These are phyloP conservation scores for Omphalea diandra DNA, from an alignment of 441 rosid genomes.

Conservation along the genomic window DNA sequence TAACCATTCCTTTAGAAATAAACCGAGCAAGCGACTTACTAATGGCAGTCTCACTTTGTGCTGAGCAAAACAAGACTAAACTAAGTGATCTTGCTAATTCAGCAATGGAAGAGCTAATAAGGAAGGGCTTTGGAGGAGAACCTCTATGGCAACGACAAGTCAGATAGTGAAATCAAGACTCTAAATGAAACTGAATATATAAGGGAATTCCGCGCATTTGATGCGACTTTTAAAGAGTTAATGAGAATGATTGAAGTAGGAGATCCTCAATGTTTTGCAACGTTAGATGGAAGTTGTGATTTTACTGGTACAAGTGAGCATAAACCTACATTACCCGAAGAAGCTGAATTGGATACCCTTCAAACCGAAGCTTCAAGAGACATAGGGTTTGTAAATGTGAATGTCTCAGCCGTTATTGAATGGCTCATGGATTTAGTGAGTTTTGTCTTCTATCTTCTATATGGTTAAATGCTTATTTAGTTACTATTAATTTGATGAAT, in stretches of 20 bases:
- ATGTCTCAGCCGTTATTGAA: conserved; percentile 29
- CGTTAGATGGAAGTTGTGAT: conserved; percentile 4
- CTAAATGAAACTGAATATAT: conserved; percentile 38
- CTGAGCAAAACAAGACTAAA: conserved; percentile 28
- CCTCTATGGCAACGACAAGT: conserved; percentile 33
- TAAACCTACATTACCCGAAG: not conserved
- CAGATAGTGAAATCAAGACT: conserved; percentile 13
- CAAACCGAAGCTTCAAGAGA: conserved; percentile 38
- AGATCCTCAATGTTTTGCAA: conserved; percentile 10
- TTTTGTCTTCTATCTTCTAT: no score
- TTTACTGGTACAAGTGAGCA: not conserved
- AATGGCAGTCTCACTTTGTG: conserved; percentile 36
- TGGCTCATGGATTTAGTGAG: conserved; percentile 48
- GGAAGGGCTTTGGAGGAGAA: conserved; percentile 29
- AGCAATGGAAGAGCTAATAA: conserved; percentile 42
- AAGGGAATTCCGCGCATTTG: conserved; percentile 18
- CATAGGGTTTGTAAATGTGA: conserved; percentile 25
- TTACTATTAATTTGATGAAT: not conserved
- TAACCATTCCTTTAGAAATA: conserved; percentile 2
- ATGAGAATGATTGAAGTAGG: conserved; percentile 31
- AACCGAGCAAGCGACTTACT: conserved; percentile 42
- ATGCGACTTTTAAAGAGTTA: conserved; percentile 28
- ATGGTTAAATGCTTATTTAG: no score
- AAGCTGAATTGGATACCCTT: conserved; percentile 3
- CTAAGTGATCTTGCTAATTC: conserved; percentile 25